Evolutionary conservation across 805 yeast species (phyloP).

Genomic region (Candida alai): DNA sequence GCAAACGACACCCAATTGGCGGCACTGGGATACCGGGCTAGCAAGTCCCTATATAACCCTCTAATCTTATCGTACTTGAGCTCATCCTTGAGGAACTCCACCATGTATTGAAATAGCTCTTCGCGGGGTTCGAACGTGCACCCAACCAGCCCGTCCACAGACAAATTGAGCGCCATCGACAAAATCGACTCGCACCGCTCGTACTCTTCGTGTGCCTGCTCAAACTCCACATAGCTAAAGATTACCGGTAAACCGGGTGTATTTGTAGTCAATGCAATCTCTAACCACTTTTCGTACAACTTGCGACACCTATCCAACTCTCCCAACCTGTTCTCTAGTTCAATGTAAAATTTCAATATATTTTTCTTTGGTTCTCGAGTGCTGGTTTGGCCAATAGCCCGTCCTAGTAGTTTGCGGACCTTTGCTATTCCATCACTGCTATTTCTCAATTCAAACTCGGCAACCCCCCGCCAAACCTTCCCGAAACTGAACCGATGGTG

Average conservation of each 20-base stretch:
- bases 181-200: constrained; percentile 65
- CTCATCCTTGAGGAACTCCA: constrained; percentile 61
- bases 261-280: constrained; percentile 19
- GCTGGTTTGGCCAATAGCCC: constrained; percentile 54
- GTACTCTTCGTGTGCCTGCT: constrained; percentile 60
- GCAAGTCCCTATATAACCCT: constrained; percentile 38
- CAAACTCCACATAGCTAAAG: constrained; percentile 66
- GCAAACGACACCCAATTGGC: constrained; percentile 62
- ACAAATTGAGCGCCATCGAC: constrained; percentile 43
- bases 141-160: constrained; percentile 25
- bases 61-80: constrained; percentile 57
- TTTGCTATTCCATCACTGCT: constrained; percentile 28
- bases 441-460: constrained; percentile 72
- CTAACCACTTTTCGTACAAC: constrained; percentile 66
- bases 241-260: constrained; percentile 37
- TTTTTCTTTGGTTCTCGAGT: constrained; percentile 49
- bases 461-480: constrained; percentile 67
- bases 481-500: constrained; percentile 61
- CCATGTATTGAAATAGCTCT: constrained; percentile 28
- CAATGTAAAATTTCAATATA: constrained; percentile 61
- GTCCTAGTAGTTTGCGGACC: constrained; percentile 71
- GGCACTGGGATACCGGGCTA: constrained; percentile 23
- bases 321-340: constrained; percentile 60
- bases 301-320: constrained; percentile 79
- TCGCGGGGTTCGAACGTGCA: constrained; percentile 21